Evolutionary conservation across 495 filamentous ascomycete species (phyloP).

Genomic region (Delitschia confertaspora): DNA sequence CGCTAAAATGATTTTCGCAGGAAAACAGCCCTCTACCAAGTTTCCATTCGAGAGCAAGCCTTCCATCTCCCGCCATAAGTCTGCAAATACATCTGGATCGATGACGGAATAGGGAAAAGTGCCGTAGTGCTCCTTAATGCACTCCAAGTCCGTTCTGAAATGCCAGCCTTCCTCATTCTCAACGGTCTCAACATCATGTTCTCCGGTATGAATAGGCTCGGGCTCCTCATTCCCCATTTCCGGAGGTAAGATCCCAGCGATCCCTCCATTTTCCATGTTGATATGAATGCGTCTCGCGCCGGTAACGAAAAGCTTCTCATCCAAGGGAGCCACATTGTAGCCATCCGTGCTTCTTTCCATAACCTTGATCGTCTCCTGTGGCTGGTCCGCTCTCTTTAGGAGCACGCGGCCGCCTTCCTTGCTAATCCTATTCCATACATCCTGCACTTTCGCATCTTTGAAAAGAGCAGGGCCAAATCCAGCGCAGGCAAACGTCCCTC

Average conservation of each 20-base stretch:
- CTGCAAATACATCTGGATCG: too few species aligned
- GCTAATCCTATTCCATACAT: too few species aligned
- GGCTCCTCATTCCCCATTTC: conserved; percentile 1
- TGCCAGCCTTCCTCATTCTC: conserved; percentile 17
- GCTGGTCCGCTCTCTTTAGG: too few species aligned
- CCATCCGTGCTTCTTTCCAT: conserved; percentile 7
- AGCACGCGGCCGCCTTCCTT: too few species aligned
- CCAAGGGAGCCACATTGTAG: conserved; percentile 22
- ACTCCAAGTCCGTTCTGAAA: conserved; percentile 13
- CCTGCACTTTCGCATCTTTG: too few species aligned
- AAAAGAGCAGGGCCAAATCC: conserved; percentile 18
- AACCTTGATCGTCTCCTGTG: neutral
- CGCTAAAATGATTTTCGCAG: too few species aligned
- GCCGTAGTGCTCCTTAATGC: conserved; percentile 10
- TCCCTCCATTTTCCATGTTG: conserved; percentile 10
- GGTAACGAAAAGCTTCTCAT: conserved; percentile 8
- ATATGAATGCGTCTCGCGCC: conserved; percentile 18
- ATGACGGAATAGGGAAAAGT: conserved; percentile 12
- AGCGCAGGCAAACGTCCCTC: conserved; percentile 21
- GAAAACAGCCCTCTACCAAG: too few species aligned
- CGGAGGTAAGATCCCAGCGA: conserved; percentile 1
- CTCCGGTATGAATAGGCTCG: conserved; percentile 1
- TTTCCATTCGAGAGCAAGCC: too few species aligned
- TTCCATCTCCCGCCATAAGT: too few species aligned
- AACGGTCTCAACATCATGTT: conserved; percentile 9